Base-by-base conservation (phyloP, 768 basidiomycete species). In the Coprinellus micaceus region DNA sequence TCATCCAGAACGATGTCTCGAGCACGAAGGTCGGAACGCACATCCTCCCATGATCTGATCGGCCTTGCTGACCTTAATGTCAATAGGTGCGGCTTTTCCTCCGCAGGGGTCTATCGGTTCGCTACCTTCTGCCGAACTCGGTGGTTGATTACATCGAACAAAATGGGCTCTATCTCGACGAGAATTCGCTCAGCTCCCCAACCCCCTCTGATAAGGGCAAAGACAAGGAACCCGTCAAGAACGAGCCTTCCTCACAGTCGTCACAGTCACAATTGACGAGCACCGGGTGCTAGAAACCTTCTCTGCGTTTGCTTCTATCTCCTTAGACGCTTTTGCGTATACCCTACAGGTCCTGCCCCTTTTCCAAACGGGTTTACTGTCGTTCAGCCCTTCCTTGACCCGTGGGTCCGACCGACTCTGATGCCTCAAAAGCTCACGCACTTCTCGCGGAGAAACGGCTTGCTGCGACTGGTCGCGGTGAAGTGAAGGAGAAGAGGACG, bases 1-100 rank as follows among this genome's bases (percentile, higher is more conserved):
- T 96, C 53, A 96, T 98, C 61, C 94, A 96, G 74, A 98, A 98
- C 67, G 94, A 98, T 67, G 94, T 98, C 44, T 95, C 93, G 6
- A 94, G 91, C 61, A 97, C 95, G 21, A 98, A 97, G 78, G 93
- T 84, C 63, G 17, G 62, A 17, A 36, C 24, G 49, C 26, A 22
- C 15, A 22, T 43, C 39, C 53, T 49, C 21, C 28, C 39, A 24
- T 36, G 4, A 3, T 37, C 29, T 17, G n/a, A 37, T 11, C 28
- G 5, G 10, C 56, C 17, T 59, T 19, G 33, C 26, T 25, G 7
- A 47, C 13, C 15, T 10, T 50, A 48, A 59, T 30, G 33, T 21
- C 15, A 45, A 24, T 52, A 80, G 77, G 77, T 85, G 61, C 86
- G 89, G 30, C 69, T 91, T 28, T 89, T 91, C 74, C 75, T 92